Base-by-base conservation (phyloP, 352 stramenopile species). In the Globisporangium okanoganense region DNA sequence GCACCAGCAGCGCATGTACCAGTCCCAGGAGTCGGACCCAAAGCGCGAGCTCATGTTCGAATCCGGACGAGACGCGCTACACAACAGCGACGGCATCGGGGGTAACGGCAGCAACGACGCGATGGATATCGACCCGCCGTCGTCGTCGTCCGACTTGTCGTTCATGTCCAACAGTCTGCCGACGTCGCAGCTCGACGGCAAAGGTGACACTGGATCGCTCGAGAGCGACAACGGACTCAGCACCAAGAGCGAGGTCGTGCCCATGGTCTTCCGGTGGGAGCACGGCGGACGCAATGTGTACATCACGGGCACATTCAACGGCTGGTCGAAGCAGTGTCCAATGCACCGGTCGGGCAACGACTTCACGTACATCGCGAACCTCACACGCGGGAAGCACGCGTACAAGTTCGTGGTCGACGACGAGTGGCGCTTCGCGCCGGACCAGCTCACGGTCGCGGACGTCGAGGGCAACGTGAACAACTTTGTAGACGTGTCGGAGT, bases 331-430 rank as follows among this genome's bases (percentile, higher is more conserved):
- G 71, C 97, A 99, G 73, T 99, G 98, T 57, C 96, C 97, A 24
- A 99, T 99, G 97, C 97, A 99, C 74, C 87, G 97, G 25, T 98
- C 90, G 0, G 97, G 97, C 60, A 99, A 99, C 67, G 97, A 99
- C 74, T 99, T 99, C 70, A 99, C 97, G 44, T 99, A 99, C 81
- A 99, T 99, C 75, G 96, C 98, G 65, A 98, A 99, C 75, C 83
- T 99, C 36, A 92, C 85, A 56, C 79, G 85, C 10, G 97, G 97
- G 5, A 99, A 99, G 71, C 97, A 99, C 78, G 97, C 97, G 61
- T 99, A 99, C 79, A 99, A 99, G 85, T 99, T 99, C 71, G 98
- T 99, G 59, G 97, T 99, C 27, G 97, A 99, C 70, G 97, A 99
- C 65, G 97, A 99, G 77, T 99, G 97, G 97, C 86, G 97, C 31